Evolutionary conservation across 2,329 filamentous ascomycete genomes (phyloP).

Genomic region (Fusarium miscanthi): DNA sequence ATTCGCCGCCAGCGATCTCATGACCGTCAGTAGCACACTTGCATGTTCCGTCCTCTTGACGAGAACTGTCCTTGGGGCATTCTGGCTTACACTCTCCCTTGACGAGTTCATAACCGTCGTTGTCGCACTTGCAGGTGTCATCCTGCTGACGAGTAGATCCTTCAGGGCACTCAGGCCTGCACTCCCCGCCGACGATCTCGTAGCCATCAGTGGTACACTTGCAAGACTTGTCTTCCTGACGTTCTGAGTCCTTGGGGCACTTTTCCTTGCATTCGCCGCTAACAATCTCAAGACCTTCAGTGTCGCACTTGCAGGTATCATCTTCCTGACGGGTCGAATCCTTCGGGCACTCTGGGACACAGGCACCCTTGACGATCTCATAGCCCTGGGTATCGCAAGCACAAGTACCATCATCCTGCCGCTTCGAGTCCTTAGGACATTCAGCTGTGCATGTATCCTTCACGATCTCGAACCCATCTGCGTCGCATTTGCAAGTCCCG

Average conservation of each 20-base stretch:
- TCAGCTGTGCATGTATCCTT: not conserved
- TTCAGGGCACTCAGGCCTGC: not conserved
- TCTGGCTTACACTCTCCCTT: not conserved
- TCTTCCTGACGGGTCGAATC: not conserved
- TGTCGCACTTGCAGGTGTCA: not conserved
- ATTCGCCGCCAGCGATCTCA: not conserved
- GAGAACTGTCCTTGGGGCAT: fast-evolving
- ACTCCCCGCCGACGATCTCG: not conserved
- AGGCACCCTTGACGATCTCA: not conserved
- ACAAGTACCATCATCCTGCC: not conserved
- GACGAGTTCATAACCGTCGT: fast-evolving
- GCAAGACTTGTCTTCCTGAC: no score
- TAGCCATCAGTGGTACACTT: not conserved
- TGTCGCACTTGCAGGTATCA: not conserved
- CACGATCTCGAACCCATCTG: not conserved
- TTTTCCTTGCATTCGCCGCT: not conserved
- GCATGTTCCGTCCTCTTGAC: not conserved
- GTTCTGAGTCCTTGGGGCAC: no score
- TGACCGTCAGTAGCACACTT: fast-evolving
- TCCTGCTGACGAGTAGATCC: not conserved
- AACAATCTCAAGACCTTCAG: fast-evolving
- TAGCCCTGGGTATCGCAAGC: fast-evolving
- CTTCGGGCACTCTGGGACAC: not conserved
- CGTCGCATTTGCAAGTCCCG: not conserved
- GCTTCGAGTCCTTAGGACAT: not conserved